Base-by-base conservation (phyloP, 2,329 filamentous ascomycete species). In the Sporothrix curviconia region DNA sequence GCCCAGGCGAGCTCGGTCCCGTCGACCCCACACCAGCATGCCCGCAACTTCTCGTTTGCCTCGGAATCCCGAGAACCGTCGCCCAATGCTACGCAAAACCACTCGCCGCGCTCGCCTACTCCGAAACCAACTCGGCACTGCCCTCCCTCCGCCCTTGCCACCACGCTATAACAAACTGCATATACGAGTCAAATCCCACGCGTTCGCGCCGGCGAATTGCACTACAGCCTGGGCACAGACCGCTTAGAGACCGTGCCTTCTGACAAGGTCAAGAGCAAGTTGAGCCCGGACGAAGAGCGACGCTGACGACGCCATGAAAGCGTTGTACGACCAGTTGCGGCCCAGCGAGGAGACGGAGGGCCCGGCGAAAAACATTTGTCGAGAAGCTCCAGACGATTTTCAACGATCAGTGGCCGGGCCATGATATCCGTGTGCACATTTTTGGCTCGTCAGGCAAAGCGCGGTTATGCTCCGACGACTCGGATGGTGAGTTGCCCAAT, bases 361-460 rank as follows among this genome's bases (percentile, higher is more conserved):
- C n/a, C 60, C 85, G 90, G 63, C 81, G 92, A 60, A 78, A 80
- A 62, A 84, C 82, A 66, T 82, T 99, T 65, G 84, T 96, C n/a
- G 76, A 79, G 63, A 99, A 97, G 74, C 75, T 99, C 66, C 89
- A 96, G 72, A 86, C 81, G 64, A 83, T 97, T 40, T 84, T 99
- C 69, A 94, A 95, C 66, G 82, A 89, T 7, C 85, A 95, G 68
- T 99, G 92, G 90, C 94, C 94, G 1, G 90, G 89, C 1, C 87
- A 90, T 66, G 82, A 95, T 60, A 96, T 96, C 67, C 85, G 83
- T 64, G 94, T 96, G 36, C 87, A 94, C 70, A 84, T 97, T 15
- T 99, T 99, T 79, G 94, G 94, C n/a, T 97, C 94, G 5, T 97
- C 94, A 4, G 94, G 94, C 49, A 99, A 99, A n/a, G n/a, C n/a